Conservation (phyloP, 1,139 yeast genomes). For the Magnusiomyces ingens region DNA sequence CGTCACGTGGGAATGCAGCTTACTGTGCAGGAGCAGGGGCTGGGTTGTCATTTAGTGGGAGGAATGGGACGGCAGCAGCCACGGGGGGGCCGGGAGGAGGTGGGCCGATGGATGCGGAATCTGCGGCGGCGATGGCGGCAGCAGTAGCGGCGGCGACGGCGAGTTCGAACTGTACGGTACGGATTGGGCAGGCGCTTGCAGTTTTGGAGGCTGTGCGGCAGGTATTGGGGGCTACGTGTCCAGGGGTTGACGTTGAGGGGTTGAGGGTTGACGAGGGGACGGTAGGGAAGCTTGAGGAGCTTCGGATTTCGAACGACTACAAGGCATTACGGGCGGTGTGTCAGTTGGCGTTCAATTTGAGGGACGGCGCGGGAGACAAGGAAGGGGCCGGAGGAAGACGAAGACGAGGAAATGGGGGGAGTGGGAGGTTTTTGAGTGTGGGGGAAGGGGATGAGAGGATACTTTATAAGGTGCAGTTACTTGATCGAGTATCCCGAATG, state of each 20-base stretch:
- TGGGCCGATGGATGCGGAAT: too few species aligned
- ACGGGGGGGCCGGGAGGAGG: too few species aligned
- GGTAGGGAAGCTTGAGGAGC: slow-evolving; percentile 31
- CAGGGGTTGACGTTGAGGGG: slow-evolving; percentile 16
- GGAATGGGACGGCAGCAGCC: too few species aligned
- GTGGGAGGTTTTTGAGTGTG: slow-evolving; percentile 21
- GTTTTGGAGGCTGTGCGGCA: slow-evolving; percentile 33
- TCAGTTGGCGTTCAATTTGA: slow-evolving; percentile 17
- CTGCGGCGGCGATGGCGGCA: background rate
- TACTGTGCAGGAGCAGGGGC: too few species aligned
- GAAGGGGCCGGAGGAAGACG: too few species aligned
- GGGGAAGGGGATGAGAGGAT: slow-evolving; percentile 23
- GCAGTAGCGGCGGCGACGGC: slow-evolving; percentile 7
- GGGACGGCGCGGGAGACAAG: too few species aligned
- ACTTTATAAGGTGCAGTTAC: slow-evolving; percentile 17
- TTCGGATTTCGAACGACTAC: slow-evolving; percentile 32
- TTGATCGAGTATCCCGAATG: slow-evolving; percentile 12
- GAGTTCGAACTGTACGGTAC: slow-evolving; percentile 11
- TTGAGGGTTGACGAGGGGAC: slow-evolving; percentile 27
- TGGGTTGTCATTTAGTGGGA: too few species aligned
- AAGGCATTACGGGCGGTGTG: slow-evolving; percentile 30
- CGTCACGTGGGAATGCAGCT: background rate
- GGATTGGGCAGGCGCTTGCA: slow-evolving; percentile 24
- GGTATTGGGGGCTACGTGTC: slow-evolving; percentile 19
- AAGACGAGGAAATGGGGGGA: background rate